Percentiles rank a stretch among this genome's conserved stretches.
These are phyloP conservation scores for Nannizzia gypsea DNA, from an alignment of 2,329 filamentous ascomycete genomes.

Conservation along the genomic window DNA sequence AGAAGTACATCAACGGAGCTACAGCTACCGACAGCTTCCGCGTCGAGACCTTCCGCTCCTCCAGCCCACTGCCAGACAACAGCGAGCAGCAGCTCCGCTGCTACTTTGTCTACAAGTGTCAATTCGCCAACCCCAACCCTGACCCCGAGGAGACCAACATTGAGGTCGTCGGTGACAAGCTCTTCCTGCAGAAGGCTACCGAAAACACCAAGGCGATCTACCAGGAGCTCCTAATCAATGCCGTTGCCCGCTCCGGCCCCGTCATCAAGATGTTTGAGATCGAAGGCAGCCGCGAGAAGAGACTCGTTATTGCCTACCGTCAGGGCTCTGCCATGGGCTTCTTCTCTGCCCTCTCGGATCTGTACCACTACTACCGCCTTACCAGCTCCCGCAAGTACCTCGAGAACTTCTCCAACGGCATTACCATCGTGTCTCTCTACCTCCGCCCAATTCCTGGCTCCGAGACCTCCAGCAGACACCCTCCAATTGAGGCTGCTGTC, in stretches of 20 bases:
- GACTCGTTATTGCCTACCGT: conserved; percentile 87
- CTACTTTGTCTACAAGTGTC: conserved; percentile 97
- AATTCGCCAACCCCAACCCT: conserved; percentile 68
- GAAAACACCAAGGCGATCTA: conserved; percentile 93
- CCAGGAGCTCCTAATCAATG: conserved; percentile 79
- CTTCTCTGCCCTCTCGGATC: conserved; percentile 87
- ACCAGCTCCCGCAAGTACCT: conserved; percentile 96
- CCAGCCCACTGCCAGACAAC: conserved; percentile 61
- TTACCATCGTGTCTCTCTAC: conserved; percentile 94
- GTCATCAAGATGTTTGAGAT: conserved; percentile 98
- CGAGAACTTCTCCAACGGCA: conserved; percentile 97
- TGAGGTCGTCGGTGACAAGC: conserved; percentile 81
- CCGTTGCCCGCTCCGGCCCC: conserved; percentile 73
- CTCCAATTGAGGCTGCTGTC: conserved; percentile 85
- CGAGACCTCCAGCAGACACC: conserved; percentile 46
- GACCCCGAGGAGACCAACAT: conserved; percentile 69
- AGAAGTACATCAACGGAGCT: conserved; percentile 83
- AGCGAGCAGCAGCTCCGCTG: conserved; percentile 79
- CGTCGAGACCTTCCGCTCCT: conserved; percentile 93
- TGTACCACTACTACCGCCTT: conserved; percentile 97
- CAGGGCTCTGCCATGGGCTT: conserved; percentile 82
- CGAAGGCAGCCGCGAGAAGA: conserved; percentile 80
- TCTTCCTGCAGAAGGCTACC: conserved; percentile 92
- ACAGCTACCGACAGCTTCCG: conserved; percentile 65
- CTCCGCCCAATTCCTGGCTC: conserved; percentile 59